phyloP scores from a whole-genome alignment of 495 filamentous ascomycete genomes.

The Penicillium manginii region DNA sequence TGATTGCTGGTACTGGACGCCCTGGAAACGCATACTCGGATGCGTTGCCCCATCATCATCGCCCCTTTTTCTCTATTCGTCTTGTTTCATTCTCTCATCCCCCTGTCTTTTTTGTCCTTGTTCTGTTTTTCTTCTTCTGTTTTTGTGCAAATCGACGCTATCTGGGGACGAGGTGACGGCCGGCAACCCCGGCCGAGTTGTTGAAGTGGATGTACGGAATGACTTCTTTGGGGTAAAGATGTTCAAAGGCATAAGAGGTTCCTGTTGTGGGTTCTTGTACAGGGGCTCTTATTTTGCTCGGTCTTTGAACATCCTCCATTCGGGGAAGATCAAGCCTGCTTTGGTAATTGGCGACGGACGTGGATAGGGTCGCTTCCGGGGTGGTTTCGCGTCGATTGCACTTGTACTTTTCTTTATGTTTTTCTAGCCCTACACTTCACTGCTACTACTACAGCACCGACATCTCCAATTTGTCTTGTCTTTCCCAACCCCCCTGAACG shows the following conservation, averaged over 20 bases:
- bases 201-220: conserved; percentile 12
- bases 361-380: conserved; percentile 58
- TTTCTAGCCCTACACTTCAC: conserved; percentile 16
- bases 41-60: conserved; percentile 23
- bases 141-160: conserved; percentile 33
- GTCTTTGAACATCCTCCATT: conserved; percentile 5
- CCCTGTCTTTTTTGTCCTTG: conserved; percentile 21
- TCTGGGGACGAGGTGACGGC: conserved; percentile 34
- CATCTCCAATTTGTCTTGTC: conserved; percentile 1
- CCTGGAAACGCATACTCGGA: conserved; percentile 25
- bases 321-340: conserved; percentile 15
- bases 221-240: conserved; percentile 8
- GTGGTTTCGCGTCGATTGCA: conserved; percentile 52
- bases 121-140: conserved; percentile 18
- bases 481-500: background rate
- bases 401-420: conserved; percentile 27
- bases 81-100: conserved; percentile 14
- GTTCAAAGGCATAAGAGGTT: conserved; percentile 15
- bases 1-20: conserved; percentile 29
- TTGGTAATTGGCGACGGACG: conserved; percentile 52
- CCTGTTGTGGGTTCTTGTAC: conserved; percentile 15
- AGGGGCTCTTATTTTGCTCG: conserved; percentile 15
- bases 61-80: background rate
- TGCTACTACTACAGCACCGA: conserved; percentile 2
- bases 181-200: conserved; percentile 13